Conservation (phyloP, 108 stramenopile genomes). For the Conticribra weissflogii region DNA sequence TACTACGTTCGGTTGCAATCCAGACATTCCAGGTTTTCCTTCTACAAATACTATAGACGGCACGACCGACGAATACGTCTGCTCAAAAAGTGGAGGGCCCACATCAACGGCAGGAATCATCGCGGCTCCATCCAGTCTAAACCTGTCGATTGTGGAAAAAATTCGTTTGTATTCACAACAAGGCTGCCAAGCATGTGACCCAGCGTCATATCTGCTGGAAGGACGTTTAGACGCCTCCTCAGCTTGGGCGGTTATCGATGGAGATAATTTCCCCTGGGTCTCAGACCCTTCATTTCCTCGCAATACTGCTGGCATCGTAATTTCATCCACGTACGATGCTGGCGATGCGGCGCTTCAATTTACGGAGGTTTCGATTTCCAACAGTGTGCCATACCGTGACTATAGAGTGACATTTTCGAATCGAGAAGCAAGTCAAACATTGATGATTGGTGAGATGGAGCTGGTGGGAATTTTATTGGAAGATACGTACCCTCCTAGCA, state of each 20-base stretch:
- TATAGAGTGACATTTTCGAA: slow-evolving; percentile 19
- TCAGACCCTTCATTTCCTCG: slow-evolving; percentile 3
- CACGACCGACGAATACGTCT: slow-evolving; percentile 33
- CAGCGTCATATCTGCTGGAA: slow-evolving; percentile 22
- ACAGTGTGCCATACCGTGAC: slow-evolving; percentile 20
- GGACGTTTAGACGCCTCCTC: slow-evolving; percentile 23
- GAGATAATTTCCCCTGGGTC: slow-evolving; percentile 13
- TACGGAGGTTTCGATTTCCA: slow-evolving; percentile 15
- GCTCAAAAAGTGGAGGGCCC: slow-evolving; percentile 4
- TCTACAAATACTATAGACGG: slow-evolving; percentile 7
- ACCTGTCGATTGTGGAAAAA: slow-evolving; percentile 22
- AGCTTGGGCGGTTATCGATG: slow-evolving; percentile 15
- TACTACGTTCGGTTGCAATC: too few relatives aligned
- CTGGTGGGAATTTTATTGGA: slow-evolving; percentile 7
- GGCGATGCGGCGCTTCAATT: slow-evolving; percentile 15
- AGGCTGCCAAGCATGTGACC: slow-evolving; percentile 30
- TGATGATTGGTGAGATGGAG: slow-evolving; percentile 16
- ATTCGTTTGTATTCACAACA: slow-evolving; percentile 35
- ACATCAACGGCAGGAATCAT: slow-evolving; percentile 11
- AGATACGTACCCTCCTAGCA: too few relatives aligned
- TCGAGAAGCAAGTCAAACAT: slow-evolving; percentile 4
- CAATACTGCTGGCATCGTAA: slow-evolving; percentile 9
- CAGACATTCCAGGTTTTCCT: too few relatives aligned
- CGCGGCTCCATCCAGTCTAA: slow-evolving; percentile 1
- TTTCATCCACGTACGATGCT: slow-evolving; percentile 27